phyloP scores from a whole-genome alignment of 2,329 filamentous ascomycete genomes.

The Tympanopsis confertula region DNA sequence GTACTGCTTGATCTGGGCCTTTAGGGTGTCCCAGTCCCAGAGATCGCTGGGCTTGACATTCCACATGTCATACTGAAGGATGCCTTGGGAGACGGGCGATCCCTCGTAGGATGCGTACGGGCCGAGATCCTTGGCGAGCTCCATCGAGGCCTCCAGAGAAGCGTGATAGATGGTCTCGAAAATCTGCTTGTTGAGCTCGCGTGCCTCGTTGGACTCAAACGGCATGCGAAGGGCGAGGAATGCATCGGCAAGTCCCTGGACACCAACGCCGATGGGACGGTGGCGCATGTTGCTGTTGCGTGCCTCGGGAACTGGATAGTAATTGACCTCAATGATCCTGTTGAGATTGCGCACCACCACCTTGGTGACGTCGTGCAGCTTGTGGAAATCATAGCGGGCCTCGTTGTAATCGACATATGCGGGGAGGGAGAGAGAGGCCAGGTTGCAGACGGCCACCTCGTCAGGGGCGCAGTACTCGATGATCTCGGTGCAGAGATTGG shows the following conservation, averaged over 20 bases:
- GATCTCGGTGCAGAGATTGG: slow-evolving; percentile 97
- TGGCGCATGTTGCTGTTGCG: slow-evolving; percentile 95
- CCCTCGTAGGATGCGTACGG: slow-evolving; percentile 85
- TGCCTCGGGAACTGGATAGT: slow-evolving; percentile 90
- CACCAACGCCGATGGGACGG: slow-evolving; percentile 88
- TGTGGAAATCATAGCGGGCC: slow-evolving; percentile 86
- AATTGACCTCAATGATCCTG: slow-evolving; percentile 96
- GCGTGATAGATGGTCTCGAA: slow-evolving; percentile 99
- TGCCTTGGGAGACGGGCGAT: slow-evolving; percentile 85
- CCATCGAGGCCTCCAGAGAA: slow-evolving; percentile 76
- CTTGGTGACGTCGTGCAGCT: slow-evolving; percentile 87
- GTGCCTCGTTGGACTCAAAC: slow-evolving; percentile 91
- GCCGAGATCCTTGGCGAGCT: slow-evolving; percentile 73
- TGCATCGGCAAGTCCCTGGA: slow-evolving; percentile 93
- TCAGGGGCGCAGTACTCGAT: slow-evolving; percentile 94
- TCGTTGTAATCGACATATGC: slow-evolving; percentile 79
- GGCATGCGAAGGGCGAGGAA: slow-evolving; percentile 95
- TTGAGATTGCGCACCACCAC: slow-evolving; percentile 92
- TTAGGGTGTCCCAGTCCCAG: slow-evolving; percentile 89
- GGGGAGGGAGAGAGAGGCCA: slow-evolving; percentile 86
- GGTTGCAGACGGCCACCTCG: slow-evolving; percentile 96
- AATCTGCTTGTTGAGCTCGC: slow-evolving; percentile 91
- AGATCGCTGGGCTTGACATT: slow-evolving; percentile 82
- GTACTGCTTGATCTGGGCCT: slow-evolving; percentile 81
- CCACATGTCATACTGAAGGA: slow-evolving; percentile 99